Evolutionary conservation across 2,329 filamentous ascomycete species (phyloP), one percentile per base, ranked within the genome.

Genomic region (Cladosporium halotolerans): DNA sequence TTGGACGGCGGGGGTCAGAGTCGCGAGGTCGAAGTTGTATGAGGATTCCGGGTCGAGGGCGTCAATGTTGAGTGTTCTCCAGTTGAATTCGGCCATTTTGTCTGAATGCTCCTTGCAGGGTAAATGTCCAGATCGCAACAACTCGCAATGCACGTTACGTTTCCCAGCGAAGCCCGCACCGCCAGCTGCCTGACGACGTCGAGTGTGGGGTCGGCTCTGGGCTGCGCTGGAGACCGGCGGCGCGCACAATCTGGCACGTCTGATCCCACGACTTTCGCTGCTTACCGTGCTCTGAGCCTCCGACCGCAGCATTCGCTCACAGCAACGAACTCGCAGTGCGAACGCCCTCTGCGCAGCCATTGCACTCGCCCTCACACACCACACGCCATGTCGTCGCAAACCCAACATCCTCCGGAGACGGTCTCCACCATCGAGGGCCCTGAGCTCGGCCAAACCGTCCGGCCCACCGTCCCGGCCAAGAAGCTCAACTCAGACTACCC

Each of bases 61-160:
- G 70, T 96, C 91, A 71, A 96, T 86, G 79, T 96, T 89, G 79
- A 96, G 93, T 61, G 89, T 96, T 72, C 91, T 88, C 76, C 81
- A 85, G 70, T 85, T 84, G 72, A 81, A 70, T 52, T 69, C 65
- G 40, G 75, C 71, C 74, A 76, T 76, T 41, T 28, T 23, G 38
- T 36, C 14, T 40, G 32, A 28, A 3, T 46, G 33, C 1, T 36
- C 9, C 23, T 41, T 34, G 23, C 36, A n/a, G 18, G 23, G 7
- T 7, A 28, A 28, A 5, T 28, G 42, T 36, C 31, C 42, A 50
- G 34, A 33, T 31, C 10, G 31, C 13, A 36, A 14, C 6, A 33
- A n/a, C 9, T 14, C 16, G 28, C 33, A 51, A 51, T 42, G 47
- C 8, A 39, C 33, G 38, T 34, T 43, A 43, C 47, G 47, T 50